phyloP scores from a whole-genome alignment of 345 rosid genomes.

The Linum lewisii region DNA sequence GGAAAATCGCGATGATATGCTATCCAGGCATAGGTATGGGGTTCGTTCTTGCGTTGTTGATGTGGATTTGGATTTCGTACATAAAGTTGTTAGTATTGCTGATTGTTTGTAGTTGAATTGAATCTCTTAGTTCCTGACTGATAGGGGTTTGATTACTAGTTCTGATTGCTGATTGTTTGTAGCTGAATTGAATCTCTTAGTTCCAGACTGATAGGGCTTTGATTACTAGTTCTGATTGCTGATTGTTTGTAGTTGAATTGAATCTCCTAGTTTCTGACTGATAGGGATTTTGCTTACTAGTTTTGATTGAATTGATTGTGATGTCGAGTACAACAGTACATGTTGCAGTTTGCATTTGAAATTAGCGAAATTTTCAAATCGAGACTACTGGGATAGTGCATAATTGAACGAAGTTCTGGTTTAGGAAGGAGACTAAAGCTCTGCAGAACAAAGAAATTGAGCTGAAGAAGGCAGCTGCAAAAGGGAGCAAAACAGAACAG shows the following conservation, averaged over 20 bases:
- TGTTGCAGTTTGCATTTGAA: neutral
- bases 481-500: slow-evolving; percentile 94
- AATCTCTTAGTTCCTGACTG: neutral
- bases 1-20: slow-evolving; percentile 55
- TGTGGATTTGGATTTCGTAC: neutral
- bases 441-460: slow-evolving; percentile 77
- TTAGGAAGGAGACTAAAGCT: slow-evolving; percentile 65
- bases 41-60: too few species aligned
- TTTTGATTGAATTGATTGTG: too few species aligned
- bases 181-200: neutral
- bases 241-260: neutral
- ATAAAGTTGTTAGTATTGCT: neutral
- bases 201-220: neutral
- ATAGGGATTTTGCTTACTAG: neutral
- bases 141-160: neutral
- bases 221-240: too few species aligned
- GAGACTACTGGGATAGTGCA: neutral
- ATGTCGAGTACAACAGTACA: too few species aligned
- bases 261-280: neutral
- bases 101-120: neutral
- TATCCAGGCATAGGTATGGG: slow-evolving; percentile 55
- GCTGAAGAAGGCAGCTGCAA: slow-evolving; percentile 85
- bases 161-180: neutral
- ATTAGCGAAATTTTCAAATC: neutral
- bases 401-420: neutral